Evolutionary conservation across 495 filamentous ascomycete genomes (phyloP).

Genomic region (Neurospora sp.): DNA sequence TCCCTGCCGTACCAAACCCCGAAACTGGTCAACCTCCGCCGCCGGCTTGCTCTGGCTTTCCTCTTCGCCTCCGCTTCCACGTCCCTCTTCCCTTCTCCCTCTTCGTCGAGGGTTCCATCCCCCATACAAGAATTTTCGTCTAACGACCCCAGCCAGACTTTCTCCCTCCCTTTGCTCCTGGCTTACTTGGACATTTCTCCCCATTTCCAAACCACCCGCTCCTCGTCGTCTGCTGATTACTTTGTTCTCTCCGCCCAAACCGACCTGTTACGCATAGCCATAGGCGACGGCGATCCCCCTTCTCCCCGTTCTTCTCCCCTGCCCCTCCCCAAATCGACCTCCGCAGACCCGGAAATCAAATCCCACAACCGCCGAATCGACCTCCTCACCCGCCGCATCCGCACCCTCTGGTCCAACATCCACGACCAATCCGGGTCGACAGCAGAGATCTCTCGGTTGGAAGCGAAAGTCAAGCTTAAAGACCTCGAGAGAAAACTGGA

Average conservation of each 20-base stretch:
- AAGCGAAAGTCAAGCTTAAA: conserved; percentile 65
- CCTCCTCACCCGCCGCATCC: conserved; percentile 49
- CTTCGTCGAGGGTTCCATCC: neutral
- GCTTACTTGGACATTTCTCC: neutral
- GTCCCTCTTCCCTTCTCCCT: neutral
- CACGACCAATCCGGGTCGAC: conserved; percentile 53
- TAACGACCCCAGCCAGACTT: neutral
- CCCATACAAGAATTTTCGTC: neutral
- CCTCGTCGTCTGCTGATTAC: conserved; percentile 39
- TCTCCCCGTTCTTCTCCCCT: conserved; percentile 2
- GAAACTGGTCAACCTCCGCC: conserved; percentile 51
- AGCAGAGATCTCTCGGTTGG: conserved; percentile 57
- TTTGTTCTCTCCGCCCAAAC: conserved; percentile 51
- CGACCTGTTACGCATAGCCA: conserved; percentile 58
- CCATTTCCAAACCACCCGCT: neutral
- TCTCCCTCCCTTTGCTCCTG: neutral
- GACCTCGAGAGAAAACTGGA: conserved; percentile 59
- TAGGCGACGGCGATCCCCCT: conserved; percentile 48
- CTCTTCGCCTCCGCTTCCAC: conserved; percentile 33
- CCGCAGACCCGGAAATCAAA: neutral
- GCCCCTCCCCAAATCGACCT: conserved; percentile 2
- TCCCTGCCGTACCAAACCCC: conserved; percentile 49
- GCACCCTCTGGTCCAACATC: conserved; percentile 59
- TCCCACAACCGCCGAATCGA: conserved; percentile 63
- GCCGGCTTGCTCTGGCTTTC: conserved; percentile 65